Conservation (phyloP, 2,329 filamentous ascomycete genomes). For the Berkeleyomyces rouxiae region DNA sequence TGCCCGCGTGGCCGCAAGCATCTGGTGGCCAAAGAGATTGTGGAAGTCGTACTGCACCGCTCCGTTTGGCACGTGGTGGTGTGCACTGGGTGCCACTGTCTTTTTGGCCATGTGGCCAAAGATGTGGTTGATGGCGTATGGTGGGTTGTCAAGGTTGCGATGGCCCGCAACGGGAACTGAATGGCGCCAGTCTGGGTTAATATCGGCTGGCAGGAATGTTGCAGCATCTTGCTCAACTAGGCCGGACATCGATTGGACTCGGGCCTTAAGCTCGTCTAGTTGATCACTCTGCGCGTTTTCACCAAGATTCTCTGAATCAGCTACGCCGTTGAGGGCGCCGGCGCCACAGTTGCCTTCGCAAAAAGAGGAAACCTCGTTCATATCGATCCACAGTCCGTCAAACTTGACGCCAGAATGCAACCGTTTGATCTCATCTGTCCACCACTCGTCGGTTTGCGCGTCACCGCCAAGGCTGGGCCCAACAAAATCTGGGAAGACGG, state of each 20-base stretch:
- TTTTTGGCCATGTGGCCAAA: conserved; percentile 44
- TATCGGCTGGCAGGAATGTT: conserved; percentile 5
- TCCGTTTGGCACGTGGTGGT: conserved; percentile 46
- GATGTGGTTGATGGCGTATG: conserved; percentile 60
- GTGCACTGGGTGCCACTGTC: conserved; percentile 41
- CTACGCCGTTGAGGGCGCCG: conserved; percentile 16
- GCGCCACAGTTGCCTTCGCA: conserved; percentile 59
- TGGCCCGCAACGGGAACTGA: conserved; percentile 45
- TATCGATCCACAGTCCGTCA: conserved; percentile 41
- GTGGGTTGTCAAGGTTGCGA: conserved; percentile 55
- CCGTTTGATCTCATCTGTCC: conserved; percentile 42
- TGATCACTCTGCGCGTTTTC: too few relatives aligned
- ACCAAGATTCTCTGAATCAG: too few relatives aligned
- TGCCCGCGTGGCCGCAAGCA: conserved; percentile 60
- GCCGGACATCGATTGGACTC: neutral
- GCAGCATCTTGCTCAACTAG: neutral
- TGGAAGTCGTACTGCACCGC: conserved; percentile 67
- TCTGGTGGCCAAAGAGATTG: conserved; percentile 60
- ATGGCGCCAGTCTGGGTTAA: conserved; percentile 10
- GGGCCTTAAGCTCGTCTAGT: too few relatives aligned
- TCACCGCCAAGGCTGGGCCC: conserved; percentile 39
- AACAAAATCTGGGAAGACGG: conserved; percentile 57
- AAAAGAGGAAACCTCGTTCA: conserved; percentile 44
- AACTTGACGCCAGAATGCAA: conserved; percentile 38
- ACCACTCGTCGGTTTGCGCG: conserved; percentile 48